A percentile compares a stretch with the other conserved stretches of the same genome.
phyloP scores from a whole-genome alignment of 768 basidiomycete species.

The Termitomyces sp. region DNA sequence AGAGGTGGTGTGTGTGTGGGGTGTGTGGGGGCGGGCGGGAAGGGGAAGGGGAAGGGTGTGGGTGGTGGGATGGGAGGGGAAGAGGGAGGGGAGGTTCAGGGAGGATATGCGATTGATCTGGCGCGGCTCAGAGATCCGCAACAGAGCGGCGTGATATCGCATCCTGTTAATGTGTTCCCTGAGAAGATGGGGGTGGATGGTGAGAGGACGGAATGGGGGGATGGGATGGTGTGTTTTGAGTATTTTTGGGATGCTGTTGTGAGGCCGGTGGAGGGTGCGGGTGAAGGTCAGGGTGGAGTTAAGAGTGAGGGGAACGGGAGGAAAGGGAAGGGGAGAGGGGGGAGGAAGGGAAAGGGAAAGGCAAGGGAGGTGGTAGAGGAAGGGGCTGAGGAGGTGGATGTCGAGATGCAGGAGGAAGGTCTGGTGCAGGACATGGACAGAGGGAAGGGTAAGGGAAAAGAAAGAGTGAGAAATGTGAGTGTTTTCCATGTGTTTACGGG shows the following conservation, averaged over 20 bases:
- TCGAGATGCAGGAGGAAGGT: neutral
- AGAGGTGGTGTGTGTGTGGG: constrained; percentile 41
- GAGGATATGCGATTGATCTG: constrained; percentile 23
- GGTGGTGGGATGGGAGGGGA: too few species aligned
- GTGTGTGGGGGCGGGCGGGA: neutral
- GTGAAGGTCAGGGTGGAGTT: neutral
- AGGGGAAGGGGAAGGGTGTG: too few species aligned
- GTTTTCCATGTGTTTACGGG: constrained; percentile 44
- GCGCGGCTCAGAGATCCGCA: constrained; percentile 29
- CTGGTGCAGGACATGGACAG: neutral
- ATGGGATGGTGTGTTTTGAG: constrained; percentile 29
- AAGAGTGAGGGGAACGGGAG: neutral
- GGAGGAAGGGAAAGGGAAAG: neutral
- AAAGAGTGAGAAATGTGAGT: constrained; percentile 7
- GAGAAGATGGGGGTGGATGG: constrained; percentile 5
- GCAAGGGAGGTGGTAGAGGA: neutral
- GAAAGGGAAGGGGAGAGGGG: too few species aligned
- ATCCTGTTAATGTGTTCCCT: constrained; percentile 27
- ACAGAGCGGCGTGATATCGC: constrained; percentile 22
- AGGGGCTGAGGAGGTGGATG: too few species aligned
- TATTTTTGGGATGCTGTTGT: constrained; percentile 16
- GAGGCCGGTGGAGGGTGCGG: neutral
- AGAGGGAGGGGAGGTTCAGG: neutral
- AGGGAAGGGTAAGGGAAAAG: neutral
- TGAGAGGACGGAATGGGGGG: constrained; percentile 17